Percentiles rank a stretch among this genome's conserved stretches.
phyloP scores from a whole-genome alignment of 345 rosid genomes.

The Kandelia obovata region DNA sequence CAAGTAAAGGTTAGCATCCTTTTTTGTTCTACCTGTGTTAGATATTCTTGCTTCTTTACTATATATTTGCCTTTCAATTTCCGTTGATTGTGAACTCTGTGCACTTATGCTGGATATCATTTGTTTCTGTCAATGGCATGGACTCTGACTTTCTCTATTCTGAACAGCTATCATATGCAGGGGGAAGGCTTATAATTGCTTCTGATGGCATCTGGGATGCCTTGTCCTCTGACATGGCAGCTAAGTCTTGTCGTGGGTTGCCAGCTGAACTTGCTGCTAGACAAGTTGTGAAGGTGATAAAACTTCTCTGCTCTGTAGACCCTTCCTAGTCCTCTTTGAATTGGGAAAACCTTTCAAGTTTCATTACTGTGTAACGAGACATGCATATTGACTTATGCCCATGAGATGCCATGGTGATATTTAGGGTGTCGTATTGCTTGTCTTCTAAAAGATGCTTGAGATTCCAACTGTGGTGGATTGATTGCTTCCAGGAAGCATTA shows the following conservation, averaged over 20 bases:
- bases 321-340: conserved; percentile 11
- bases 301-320: not conserved
- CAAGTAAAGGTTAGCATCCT: conserved; percentile 69
- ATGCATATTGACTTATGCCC: not conserved
- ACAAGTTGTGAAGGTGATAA: conserved; percentile 81
- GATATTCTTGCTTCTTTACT: not conserved
- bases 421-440: not conserved
- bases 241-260: conserved; percentile 71
- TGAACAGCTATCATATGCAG: conserved; percentile 64
- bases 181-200: conserved; percentile 88
- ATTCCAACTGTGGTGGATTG: conserved; percentile 1
- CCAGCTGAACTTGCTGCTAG: conserved; percentile 87
- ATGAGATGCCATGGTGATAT: not conserved
- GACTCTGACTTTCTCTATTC: conserved; percentile 20
- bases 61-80: not conserved
- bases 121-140: not conserved
- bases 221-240: conserved; percentile 68
- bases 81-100: not conserved
- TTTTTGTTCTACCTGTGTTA: not conserved
- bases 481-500: conserved; percentile 62
- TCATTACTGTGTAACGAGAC: not conserved
- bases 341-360: not conserved
- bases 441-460: not conserved
- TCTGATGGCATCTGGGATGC: conserved; percentile 97
- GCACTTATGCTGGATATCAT: conserved; percentile 7